Conservation (phyloP, 208 protist genomes). For the Crithidia brevicula region DNA sequence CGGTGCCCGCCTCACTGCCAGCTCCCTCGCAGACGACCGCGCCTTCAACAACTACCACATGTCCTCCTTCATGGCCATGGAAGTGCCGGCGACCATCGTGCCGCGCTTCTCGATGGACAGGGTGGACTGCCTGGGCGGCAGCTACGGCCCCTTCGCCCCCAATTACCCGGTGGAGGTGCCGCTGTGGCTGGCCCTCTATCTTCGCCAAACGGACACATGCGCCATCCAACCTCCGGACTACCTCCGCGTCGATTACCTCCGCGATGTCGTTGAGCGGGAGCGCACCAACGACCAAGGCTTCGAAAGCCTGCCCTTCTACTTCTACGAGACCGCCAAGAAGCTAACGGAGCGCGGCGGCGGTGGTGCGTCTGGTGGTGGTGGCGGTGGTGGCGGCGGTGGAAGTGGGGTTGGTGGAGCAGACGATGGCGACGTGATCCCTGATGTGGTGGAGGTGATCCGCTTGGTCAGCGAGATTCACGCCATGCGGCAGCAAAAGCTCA, state of each 20-base stretch:
- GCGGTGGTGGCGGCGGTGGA: constrained; percentile 13
- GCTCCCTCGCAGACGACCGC: constrained; percentile 35
- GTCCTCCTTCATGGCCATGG: constrained; percentile 79
- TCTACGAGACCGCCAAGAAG: constrained; percentile 85
- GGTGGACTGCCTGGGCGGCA: constrained; percentile 64
- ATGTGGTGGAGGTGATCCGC: constrained; percentile 71
- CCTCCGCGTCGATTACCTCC: constrained; percentile 57
- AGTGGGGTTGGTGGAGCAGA: too few species aligned
- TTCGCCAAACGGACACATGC: constrained; percentile 86
- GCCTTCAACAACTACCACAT: constrained; percentile 84
- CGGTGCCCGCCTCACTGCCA: constrained; percentile 23
- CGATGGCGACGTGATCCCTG: constrained; percentile 59
- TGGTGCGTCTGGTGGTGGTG: not conserved
- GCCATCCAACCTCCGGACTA: constrained; percentile 65
- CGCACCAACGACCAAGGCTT: constrained; percentile 71
- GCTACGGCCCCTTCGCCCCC: constrained; percentile 79
- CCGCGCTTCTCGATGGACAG: constrained; percentile 83
- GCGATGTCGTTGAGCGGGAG: constrained; percentile 64
- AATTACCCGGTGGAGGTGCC: constrained; percentile 84
- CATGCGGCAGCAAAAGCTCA: constrained; percentile 78
- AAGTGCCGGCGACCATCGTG: constrained; percentile 71
- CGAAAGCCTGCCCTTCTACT: constrained; percentile 84
- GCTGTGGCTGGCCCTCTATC: constrained; percentile 86
- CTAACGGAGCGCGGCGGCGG: constrained; percentile 39
- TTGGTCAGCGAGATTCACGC: constrained; percentile 78